Evolutionary conservation across 192 early-diverging fungal genomes (phyloP).

Genomic region (Coemansia sp.): DNA sequence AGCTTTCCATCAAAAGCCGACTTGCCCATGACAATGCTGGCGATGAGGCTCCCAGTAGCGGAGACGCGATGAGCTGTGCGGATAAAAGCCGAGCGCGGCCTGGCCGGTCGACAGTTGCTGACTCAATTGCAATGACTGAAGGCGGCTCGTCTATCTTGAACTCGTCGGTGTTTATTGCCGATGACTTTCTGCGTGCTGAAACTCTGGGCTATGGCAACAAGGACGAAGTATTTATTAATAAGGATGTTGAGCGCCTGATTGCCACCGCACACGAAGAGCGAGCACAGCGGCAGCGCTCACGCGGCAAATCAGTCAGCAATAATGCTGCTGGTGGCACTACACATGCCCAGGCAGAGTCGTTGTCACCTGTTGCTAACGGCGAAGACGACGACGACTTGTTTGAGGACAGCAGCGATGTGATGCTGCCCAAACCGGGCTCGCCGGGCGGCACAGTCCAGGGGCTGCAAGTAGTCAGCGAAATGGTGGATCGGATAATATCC

Average conservation of each 20-base stretch:
- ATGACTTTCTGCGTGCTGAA: conserved; percentile 76
- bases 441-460: conserved; percentile 58
- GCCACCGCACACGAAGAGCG: conserved; percentile 49
- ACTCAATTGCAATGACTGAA: conserved; percentile 50
- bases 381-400: conserved; percentile 18
- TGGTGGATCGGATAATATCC: conserved; percentile 84
- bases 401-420: conserved; percentile 24
- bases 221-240: conserved; percentile 54
- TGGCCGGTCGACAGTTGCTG: conserved; percentile 23
- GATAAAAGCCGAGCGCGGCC: conserved; percentile 13
- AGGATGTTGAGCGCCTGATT: conserved; percentile 52
- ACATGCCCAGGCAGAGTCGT: background rate
- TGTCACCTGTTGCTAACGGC: background rate
- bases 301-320: conserved; percentile 9
- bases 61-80: conserved; percentile 11
- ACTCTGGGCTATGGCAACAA: conserved; percentile 62
- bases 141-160: conserved; percentile 67
- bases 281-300: conserved; percentile 36
- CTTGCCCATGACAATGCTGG: conserved; percentile 18
- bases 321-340: background rate
- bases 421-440: conserved; percentile 30
- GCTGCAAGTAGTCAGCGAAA: conserved; percentile 69
- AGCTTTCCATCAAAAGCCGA: conserved; percentile 57
- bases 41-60: conserved; percentile 6
- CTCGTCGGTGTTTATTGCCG: conserved; percentile 84